Evolutionary conservation across 1,284 basidiomycete species (phyloP), one percentile per base, ranked within the genome.

Genomic region (Irpex sp.): DNA sequence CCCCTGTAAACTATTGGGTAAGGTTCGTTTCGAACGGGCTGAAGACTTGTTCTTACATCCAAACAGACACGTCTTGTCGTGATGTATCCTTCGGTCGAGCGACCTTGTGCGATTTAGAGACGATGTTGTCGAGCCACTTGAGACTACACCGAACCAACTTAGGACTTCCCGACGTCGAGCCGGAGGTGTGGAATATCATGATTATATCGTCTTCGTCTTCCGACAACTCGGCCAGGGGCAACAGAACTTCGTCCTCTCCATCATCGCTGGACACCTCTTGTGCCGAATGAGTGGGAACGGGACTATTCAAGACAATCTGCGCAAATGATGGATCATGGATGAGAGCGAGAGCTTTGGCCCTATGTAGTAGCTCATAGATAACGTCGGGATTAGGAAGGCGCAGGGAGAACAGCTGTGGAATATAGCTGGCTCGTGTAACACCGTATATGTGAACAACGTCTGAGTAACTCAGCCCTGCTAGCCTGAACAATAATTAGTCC

Each of bases 161-260:
- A 0, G 88, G 88, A 69, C 81, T 85, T 49, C 88, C 88, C 21
- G 87, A 89, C 13, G 89, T 90, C 46, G 88, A 89, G 13, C 88
- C 88, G 60, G 85, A 87, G 8, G 88, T 90, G 71, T 90, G 89
- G 77, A 89, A 90, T 61, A 89, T 78, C 75, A 90, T 87, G 36
- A 80, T 80, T 5, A 78, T 76, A 57, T 81, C 78, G 62, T 63
- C 57, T n/a, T 63, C 66, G 17, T 65, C 77, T 71, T 59, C 71
- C 67, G 63, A 74, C 74, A 57, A 84, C 73, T 33, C 71, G 70
- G 36, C 81, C 67, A 61, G 75, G 67, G 63, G 72, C 66, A 62
- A 68, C n/a, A 73, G 58, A 2, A 58, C 50, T 9, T 60, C 59
- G 57, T 57, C 60, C 13, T 58, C 66, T n/a, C 67, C 43, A 43